Evolutionary conservation across 495 filamentous ascomycete genomes (phyloP).

Genomic region (Xylaria intraflava): DNA sequence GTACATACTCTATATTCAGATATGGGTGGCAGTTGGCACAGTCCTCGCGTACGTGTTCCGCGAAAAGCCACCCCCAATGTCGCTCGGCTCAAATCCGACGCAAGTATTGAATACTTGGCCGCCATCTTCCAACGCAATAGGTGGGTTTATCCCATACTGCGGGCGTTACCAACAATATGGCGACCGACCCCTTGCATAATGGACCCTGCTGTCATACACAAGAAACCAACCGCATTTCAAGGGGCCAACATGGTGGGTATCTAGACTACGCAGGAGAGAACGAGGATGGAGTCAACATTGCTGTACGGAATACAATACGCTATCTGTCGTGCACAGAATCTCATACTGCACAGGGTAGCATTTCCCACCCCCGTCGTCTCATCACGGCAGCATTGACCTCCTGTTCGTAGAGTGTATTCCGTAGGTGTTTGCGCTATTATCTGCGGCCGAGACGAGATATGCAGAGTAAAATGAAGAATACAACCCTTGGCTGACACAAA

Average conservation of each 20-base stretch:
- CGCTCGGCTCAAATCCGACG: neutral
- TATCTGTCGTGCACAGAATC: neutral
- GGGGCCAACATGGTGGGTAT: slow-evolving; percentile 2
- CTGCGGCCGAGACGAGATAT: slow-evolving; percentile 10
- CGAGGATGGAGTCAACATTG: neutral
- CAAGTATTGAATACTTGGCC: neutral
- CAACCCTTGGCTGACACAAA: slow-evolving; percentile 18
- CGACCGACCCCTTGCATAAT: slow-evolving; percentile 26
- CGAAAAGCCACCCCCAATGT: slow-evolving; percentile 7
- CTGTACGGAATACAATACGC: neutral
- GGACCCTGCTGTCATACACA: slow-evolving; percentile 24
- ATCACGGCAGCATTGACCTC: slow-evolving; percentile 6
- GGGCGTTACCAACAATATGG: slow-evolving; percentile 3
- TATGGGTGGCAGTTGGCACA: neutral
- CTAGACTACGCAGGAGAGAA: neutral
- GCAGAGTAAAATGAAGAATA: slow-evolving; percentile 24
- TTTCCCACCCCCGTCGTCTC: slow-evolving; percentile 5
- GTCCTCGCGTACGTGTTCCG: neutral
- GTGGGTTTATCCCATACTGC: neutral
- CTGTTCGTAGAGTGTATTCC: neutral
- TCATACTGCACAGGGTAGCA: slow-evolving; percentile 7
- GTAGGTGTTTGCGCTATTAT: neutral
- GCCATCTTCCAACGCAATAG: slow-evolving; percentile 1
- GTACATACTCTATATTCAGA: slow-evolving; percentile 4
- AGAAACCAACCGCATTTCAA: slow-evolving; percentile 18